Evolutionary conservation across 768 basidiomycete species (phyloP), one percentile per base, ranked within the genome.

Genomic region (Russula vinacea): DNA sequence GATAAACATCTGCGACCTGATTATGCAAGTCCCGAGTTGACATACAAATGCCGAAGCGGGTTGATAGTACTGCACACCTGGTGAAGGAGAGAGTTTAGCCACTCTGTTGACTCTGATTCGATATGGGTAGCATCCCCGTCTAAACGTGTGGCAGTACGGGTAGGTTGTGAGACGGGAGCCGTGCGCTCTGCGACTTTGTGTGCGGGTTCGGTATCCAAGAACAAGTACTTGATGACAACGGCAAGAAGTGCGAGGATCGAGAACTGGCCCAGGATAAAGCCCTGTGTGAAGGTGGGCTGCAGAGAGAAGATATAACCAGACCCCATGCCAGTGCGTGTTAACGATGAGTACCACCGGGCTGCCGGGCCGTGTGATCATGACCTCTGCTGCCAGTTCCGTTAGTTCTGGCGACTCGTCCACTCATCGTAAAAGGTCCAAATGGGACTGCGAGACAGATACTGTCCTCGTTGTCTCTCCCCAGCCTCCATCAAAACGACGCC

Each of bases 271-370:
- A 98, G 76, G 44, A 99, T 79, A 40, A 99, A 83, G 17, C 96
- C 96, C 73, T 98, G 95, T 0, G 95, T 97, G 76, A 99, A 99
- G 1, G 92, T 94, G 24, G 89, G 91, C 69, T 89, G 85, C 49
- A 92, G 78, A 40, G 87, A 86, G 69, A 90, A 83, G 54, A 91
- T 73, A 76, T 86, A 87, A 72, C 82, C 84, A 69, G 73, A 61
- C 4, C 64, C 54, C 59, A 65, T 61, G 60, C 19, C n/a, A n/a
- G n/a, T n/a, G n/a, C n/a, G n/a, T n/a, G 45, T 47, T 22, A 5
- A 47, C 45, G 22, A n/a, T 9, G 10, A 8, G n/a, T 10, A 42
- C 19, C 1, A 19, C 40, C 6, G 63, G 37, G 52, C 5, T n/a
- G 16, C 33, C 62, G 62, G 62, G 16, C 62, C 63, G 58, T 40